Percentiles rank a stretch among this genome's conserved stretches.
phyloP scores from a whole-genome alignment of 73 alveolate species.

The Diophrys sp. region DNA sequence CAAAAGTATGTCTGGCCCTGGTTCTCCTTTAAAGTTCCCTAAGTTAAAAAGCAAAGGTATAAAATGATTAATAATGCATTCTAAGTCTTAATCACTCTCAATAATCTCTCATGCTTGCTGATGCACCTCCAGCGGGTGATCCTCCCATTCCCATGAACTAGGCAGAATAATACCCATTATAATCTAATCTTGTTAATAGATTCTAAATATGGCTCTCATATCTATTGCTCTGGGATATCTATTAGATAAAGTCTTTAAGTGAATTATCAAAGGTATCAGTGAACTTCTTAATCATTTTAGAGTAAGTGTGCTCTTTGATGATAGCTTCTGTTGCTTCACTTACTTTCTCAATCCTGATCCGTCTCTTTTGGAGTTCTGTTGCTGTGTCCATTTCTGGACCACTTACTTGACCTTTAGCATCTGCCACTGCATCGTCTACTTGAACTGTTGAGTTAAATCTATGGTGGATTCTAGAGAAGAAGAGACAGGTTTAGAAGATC shows the following conservation, averaged over 20 bases:
- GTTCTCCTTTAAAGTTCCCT: too few species aligned
- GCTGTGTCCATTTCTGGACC: conserved; percentile 26
- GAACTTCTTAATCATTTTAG: conserved; percentile 67
- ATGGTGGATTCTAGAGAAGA: conserved; percentile 68
- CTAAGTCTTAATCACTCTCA: too few species aligned
- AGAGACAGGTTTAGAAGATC: conserved; percentile 62
- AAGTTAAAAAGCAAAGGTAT: too few species aligned
- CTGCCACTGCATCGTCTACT: conserved; percentile 33
- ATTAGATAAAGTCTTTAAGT: conserved; percentile 67
- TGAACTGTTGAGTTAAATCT: conserved; percentile 33
- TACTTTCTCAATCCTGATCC: conserved; percentile 62
- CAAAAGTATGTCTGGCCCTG: too few species aligned
- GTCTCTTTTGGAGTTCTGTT: conserved; percentile 60
- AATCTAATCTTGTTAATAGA: conserved; percentile 88
- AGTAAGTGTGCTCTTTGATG: conserved; percentile 60
- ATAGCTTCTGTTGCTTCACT: conserved; percentile 55
- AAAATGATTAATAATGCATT: background rate
- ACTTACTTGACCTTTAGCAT: conserved; percentile 6
- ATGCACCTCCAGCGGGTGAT: too few species aligned
- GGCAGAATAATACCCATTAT: conserved; percentile 81
- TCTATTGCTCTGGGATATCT: conserved; percentile 63
- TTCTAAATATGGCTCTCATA: conserved; percentile 88
- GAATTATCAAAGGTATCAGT: conserved; percentile 66
- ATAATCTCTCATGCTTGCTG: too few species aligned
- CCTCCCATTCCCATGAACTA: background rate